A percentile compares a stretch with the other conserved stretches of the same genome.
Conservation (phyloP, 2,329 filamentous ascomycete species). For the Penicillium sclerotiorum region DNA sequence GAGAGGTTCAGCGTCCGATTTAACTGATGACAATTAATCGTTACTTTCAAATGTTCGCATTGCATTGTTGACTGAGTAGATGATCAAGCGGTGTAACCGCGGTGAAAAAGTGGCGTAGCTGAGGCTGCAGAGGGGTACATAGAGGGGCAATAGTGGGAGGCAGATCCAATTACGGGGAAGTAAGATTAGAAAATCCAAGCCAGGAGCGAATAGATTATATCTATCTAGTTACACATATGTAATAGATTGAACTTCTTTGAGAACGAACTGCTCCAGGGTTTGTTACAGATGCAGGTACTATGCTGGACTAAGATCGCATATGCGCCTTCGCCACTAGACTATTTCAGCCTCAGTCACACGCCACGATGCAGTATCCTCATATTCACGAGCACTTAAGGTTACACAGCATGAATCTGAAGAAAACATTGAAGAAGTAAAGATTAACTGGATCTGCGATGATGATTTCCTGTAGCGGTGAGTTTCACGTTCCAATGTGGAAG, state of each 20-base stretch:
- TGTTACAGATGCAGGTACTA: constrained; percentile 22
- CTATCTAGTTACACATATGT: constrained; percentile 11
- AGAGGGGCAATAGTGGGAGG: not conserved
- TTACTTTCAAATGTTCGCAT: too few species aligned
- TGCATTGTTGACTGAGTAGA: too few species aligned
- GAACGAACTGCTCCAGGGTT: constrained; percentile 9
- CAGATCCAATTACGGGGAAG: not conserved
- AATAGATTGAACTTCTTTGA: constrained; percentile 14
- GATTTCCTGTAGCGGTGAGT: not conserved
- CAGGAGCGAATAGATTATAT: not conserved
- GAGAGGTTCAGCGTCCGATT: too few species aligned
- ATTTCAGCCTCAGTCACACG: constrained; percentile 19
- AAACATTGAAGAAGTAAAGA: not conserved
- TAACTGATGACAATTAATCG: too few species aligned
- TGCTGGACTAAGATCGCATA: constrained; percentile 3
- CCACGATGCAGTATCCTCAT: constrained; percentile 1
- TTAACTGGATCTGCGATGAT: not conserved
- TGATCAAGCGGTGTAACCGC: constrained; percentile 3
- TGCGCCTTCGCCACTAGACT: constrained; percentile 11
- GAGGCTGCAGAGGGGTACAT: not conserved
- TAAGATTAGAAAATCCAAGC: not conserved
- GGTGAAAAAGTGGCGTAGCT: constrained; percentile 6
- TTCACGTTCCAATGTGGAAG: not conserved
- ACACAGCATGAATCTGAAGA: constrained; percentile 10
- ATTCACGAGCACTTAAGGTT: constrained; percentile 18